A percentile compares a stretch with the other conserved stretches of the same genome.
These are phyloP conservation scores for Vanrija pseudolonga DNA, from an alignment of 1,284 basidiomycete genomes.

Conservation along the genomic window DNA sequence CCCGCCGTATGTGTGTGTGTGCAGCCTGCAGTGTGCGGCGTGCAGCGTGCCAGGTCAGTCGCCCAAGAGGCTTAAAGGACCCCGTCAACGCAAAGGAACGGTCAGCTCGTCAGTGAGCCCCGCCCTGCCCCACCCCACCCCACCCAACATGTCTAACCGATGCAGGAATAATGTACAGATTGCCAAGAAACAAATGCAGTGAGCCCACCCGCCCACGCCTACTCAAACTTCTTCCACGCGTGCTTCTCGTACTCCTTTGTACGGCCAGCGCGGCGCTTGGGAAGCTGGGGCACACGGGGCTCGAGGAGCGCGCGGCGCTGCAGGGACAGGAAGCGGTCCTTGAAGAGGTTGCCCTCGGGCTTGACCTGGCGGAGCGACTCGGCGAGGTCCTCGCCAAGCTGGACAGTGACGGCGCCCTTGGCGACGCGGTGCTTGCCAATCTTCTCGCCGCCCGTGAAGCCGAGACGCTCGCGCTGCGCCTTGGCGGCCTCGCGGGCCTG, in stretches of 20 bases:
- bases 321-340: slow-evolving; percentile 69
- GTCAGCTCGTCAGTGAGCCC: too few species aligned
- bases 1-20: too few species aligned
- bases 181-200: not conserved
- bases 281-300: slow-evolving; percentile 60
- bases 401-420: slow-evolving; percentile 70
- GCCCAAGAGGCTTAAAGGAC: too few species aligned
- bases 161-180: too few species aligned
- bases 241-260: slow-evolving; percentile 81
- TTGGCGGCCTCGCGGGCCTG: slow-evolving; percentile 50
- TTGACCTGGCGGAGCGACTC: slow-evolving; percentile 82
- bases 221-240: slow-evolving; percentile 75
- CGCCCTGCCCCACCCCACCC: too few species aligned
- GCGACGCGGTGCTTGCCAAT: slow-evolving; percentile 74
- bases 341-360: slow-evolving; percentile 91
- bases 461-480: slow-evolving; percentile 59
- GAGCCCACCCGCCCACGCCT: slow-evolving; percentile 1
- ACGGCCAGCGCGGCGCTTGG: slow-evolving; percentile 60
- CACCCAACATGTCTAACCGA: too few species aligned
- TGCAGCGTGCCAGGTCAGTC: too few species aligned
- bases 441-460: slow-evolving; percentile 56
- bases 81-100: too few species aligned
- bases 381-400: slow-evolving; percentile 84
- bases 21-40: too few species aligned
- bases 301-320: slow-evolving; percentile 52